phyloP scores from a whole-genome alignment of 352 stramenopile genomes.

The Pythium periplocum region DNA sequence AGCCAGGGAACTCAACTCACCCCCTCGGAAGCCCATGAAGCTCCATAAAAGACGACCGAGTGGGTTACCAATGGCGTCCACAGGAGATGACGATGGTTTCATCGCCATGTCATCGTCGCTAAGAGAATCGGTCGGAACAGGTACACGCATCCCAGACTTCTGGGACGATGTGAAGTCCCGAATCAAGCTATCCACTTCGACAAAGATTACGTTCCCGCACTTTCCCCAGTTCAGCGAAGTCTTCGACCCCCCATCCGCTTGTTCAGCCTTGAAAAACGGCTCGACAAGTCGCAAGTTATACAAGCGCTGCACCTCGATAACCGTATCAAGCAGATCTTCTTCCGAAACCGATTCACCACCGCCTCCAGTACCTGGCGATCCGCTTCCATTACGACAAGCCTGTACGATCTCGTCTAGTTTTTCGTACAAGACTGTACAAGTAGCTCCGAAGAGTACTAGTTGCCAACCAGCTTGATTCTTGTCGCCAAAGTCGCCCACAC shows the following conservation, averaged over 20 bases:
- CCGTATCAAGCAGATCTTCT: conserved; percentile 52
- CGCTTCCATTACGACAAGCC: conserved; percentile 33
- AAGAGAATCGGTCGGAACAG: background rate
- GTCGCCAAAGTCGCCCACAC: conserved; percentile 6
- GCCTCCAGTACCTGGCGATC: conserved; percentile 6
- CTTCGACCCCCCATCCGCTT: conserved; percentile 13
- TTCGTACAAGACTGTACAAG: conserved; percentile 72
- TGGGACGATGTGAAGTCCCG: conserved; percentile 71
- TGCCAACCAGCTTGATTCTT: conserved; percentile 44
- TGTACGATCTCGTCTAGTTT: conserved; percentile 81
- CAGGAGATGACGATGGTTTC: conserved; percentile 15
- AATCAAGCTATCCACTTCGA: conserved; percentile 75
- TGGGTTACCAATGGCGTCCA: conserved; percentile 48
- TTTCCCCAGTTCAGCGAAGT: conserved; percentile 66
- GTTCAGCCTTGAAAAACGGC: conserved; percentile 54
- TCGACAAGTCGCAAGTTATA: conserved; percentile 79
- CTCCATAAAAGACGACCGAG: conserved; percentile 74
- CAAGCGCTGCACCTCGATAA: conserved; percentile 61
- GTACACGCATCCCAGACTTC: conserved; percentile 13
- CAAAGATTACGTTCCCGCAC: conserved; percentile 78
- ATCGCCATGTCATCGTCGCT: background rate
- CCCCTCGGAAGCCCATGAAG: conserved; percentile 73
- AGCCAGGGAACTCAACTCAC: conserved; percentile 66
- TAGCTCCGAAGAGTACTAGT: conserved; percentile 62
- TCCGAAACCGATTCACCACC: conserved; percentile 27